These are phyloP conservation scores for Aureobasidium sp. DNA, from an alignment of 2,329 filamentous ascomycete species.

Conservation along the genomic window DNA sequence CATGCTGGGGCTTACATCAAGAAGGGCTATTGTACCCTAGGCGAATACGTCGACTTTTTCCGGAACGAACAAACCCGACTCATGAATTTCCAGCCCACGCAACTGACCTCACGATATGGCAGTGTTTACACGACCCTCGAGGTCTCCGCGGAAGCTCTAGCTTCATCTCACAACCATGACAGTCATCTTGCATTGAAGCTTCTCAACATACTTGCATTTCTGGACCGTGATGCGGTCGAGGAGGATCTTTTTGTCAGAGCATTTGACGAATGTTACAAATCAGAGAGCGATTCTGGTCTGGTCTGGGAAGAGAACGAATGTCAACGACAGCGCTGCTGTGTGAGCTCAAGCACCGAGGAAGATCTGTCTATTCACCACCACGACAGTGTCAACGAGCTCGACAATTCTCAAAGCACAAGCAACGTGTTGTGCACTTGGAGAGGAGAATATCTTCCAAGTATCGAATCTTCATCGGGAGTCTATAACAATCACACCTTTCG, in stretches of 20 bases:
- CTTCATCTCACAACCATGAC: slow-evolving; percentile 15
- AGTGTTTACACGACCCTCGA: slow-evolving; percentile 35
- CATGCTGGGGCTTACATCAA: slow-evolving; percentile 27
- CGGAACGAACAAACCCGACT: slow-evolving; percentile 23
- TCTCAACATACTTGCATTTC: background rate
- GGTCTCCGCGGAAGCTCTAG: slow-evolving; percentile 26
- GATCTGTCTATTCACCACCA: background rate
- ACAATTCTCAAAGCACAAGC: background rate
- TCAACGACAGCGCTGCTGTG: background rate
- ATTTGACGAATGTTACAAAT: background rate
- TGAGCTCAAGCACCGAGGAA: too few relatives aligned
- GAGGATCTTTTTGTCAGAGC: background rate
- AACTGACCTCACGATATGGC: slow-evolving; percentile 29
- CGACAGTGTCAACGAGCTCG: background rate
- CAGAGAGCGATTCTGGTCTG: background rate
- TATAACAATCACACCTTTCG: too few relatives aligned
- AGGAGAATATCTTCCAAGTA: too few relatives aligned
- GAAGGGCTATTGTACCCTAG: slow-evolving; percentile 22
- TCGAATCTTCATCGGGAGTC: too few relatives aligned
- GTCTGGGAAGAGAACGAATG: background rate
- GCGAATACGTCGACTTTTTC: slow-evolving; percentile 23
- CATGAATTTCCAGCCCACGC: slow-evolving; percentile 23
- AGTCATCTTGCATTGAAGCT: background rate
- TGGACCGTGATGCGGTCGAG: background rate
- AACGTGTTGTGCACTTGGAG: too few relatives aligned